Evolutionary conservation across 2,329 filamentous ascomycete genomes (phyloP), one percentile per base, ranked within the genome.

Genomic region (Trichoderma koningiopsis): DNA sequence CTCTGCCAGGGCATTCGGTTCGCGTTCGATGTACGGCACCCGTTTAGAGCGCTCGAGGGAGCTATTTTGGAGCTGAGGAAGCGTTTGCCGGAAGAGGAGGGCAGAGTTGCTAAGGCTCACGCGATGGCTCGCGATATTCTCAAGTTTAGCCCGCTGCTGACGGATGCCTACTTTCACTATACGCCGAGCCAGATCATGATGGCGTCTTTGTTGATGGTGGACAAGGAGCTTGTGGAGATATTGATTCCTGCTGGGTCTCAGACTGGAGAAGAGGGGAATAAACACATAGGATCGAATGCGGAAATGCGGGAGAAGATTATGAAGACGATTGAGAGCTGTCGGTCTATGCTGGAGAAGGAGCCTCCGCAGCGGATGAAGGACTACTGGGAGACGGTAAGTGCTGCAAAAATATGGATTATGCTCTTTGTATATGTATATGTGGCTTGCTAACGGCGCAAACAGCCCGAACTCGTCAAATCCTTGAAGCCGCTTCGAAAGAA

Each of bases 131-230:
- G 92, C 53, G 88, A 90, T 24, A 85, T 93, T 58, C 87, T 96
- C 67, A 93, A 93, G 76, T 91, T 89, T 67, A 92, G 92, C 69
- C 92, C 94, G 0, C 83, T 97, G 62, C 86, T 97, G 71, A 97
- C 95, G 31, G 96, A 99, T 75, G 94, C 89, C n/a, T 98, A 98
- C 82, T 97, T 98, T 81, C 91, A 97, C 79, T 98, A 92, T 81
- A 95, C 95, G 0, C 96, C 96, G 0, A 92, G 92, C 29, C 96
- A 99, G 79, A 97, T 98, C 77, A 94, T 94, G 89, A 86, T 98
- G 70, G 91, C 93, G 0, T 89, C 94, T 0, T 81, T 97, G 33
- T 84, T 91, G 16, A 86, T 96, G 63, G 92, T 90, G 0, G 95
- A 98, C 77, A 81, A 84, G 52, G 87, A 85, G 0, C 81, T 96